Evolutionary conservation across 371 early-diverging fungal genomes (phyloP).

Genomic region (Mortierella sp.): DNA sequence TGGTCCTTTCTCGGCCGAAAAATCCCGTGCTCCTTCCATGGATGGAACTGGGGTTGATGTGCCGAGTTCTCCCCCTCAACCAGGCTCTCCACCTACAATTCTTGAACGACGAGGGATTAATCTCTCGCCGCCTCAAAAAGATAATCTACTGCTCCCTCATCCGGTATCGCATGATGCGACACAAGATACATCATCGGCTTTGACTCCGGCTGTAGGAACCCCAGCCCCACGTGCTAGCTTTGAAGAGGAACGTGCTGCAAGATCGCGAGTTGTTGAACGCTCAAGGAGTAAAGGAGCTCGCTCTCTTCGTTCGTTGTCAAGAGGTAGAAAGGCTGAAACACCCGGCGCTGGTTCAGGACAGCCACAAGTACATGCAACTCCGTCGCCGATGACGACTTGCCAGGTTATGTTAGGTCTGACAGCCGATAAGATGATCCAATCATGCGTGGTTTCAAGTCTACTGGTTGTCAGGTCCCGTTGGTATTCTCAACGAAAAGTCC

Average conservation of each 20-base stretch:
- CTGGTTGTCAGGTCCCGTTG: conserved; percentile 37
- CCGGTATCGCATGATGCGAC: background rate
- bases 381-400: conserved; percentile 26
- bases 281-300: conserved; percentile 12
- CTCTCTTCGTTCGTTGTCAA: conserved; percentile 19
- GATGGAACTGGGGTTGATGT: conserved; percentile 5
- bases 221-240: background rate
- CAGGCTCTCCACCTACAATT: conserved; percentile 21
- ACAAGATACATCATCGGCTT: background rate
- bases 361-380: background rate
- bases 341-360: background rate
- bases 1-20: background rate
- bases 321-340: conserved; percentile 25
- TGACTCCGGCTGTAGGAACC: background rate
- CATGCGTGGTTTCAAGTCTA: conserved; percentile 29
- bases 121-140: conserved; percentile 16
- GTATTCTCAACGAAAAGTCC: conserved; percentile 16
- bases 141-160: background rate
- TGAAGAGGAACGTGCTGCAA: conserved; percentile 16
- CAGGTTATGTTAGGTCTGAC: conserved; percentile 37
- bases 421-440: conserved; percentile 41
- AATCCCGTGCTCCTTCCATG: conserved; percentile 32
- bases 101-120: conserved; percentile 39
- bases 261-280: conserved; percentile 4
- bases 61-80: conserved; percentile 1